Evolutionary conservation across 805 yeast genomes (phyloP).

Genomic region (Allodekkera sacchari): DNA sequence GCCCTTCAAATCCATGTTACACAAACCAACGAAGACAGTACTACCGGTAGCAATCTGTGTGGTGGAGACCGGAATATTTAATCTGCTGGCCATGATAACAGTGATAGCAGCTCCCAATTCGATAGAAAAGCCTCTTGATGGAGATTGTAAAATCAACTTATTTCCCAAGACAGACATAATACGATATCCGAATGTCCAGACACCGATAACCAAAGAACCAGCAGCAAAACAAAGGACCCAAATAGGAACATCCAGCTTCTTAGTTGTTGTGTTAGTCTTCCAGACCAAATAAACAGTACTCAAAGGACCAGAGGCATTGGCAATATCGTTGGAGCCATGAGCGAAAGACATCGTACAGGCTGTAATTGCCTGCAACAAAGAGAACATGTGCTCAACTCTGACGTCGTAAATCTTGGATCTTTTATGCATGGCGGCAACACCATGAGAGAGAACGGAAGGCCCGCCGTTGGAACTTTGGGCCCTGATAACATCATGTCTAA

Average conservation of each 20-base stretch:
- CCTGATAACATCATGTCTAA: slow-evolving; percentile 53
- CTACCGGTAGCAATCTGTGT: slow-evolving; percentile 78
- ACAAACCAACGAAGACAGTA: slow-evolving; percentile 65
- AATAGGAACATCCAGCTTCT: slow-evolving; percentile 52
- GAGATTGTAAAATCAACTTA: slow-evolving; percentile 66
- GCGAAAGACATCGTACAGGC: slow-evolving; percentile 78
- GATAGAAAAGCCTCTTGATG: slow-evolving; percentile 68
- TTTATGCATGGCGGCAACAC: slow-evolving; percentile 42
- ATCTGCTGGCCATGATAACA: slow-evolving; percentile 65
- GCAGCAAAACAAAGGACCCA: slow-evolving; percentile 70
- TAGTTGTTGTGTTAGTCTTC: slow-evolving; percentile 37
- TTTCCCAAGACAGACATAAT: slow-evolving; percentile 68
- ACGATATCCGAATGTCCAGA: slow-evolving; percentile 62
- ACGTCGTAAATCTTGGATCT: slow-evolving; percentile 61
- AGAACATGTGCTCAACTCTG: slow-evolving; percentile 59
- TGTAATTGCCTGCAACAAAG: slow-evolving; percentile 61
- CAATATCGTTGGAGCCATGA: slow-evolving; percentile 74
- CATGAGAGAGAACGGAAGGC: slow-evolving; percentile 34
- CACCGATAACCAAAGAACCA: slow-evolving; percentile 55
- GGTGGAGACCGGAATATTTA: slow-evolving; percentile 66
- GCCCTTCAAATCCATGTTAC: slow-evolving; percentile 53
- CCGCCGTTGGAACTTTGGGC: slow-evolving; percentile 30
- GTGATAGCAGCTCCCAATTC: slow-evolving; percentile 76
- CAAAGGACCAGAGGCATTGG: slow-evolving; percentile 73
- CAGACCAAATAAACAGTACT: slow-evolving; percentile 58